Evolutionary conservation across 805 yeast genomes (phyloP).

Genomic region (Cyberlindnera sargentensis): DNA sequence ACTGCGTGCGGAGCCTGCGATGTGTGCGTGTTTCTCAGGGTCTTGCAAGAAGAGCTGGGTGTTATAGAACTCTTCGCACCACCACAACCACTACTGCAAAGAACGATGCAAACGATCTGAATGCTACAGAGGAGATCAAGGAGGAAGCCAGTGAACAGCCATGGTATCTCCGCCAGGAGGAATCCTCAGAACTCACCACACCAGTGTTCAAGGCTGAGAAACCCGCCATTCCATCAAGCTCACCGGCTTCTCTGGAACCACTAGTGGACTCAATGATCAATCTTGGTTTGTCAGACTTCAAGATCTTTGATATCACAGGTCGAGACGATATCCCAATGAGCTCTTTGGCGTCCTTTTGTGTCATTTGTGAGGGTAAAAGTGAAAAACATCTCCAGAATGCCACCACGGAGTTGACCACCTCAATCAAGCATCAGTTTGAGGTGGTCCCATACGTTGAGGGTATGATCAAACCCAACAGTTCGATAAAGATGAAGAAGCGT

Average conservation of each 20-base stretch:
- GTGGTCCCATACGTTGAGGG: conserved; percentile 63
- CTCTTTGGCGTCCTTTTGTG: conserved; percentile 39
- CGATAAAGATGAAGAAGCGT: conserved; percentile 44
- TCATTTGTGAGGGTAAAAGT: conserved; percentile 65
- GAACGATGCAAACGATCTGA: not conserved
- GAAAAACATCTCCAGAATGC: conserved; percentile 71
- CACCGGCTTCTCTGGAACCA: conserved; percentile 46
- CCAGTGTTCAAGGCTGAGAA: conserved; percentile 30
- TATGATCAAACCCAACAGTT: conserved; percentile 48
- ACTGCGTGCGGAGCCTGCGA: no score
- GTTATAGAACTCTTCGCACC: not conserved
- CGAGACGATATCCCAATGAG: conserved; percentile 32
- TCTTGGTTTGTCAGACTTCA: conserved; percentile 59
- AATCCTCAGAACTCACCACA: conserved; percentile 29
- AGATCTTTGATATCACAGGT: conserved; percentile 55
- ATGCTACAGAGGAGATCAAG: not conserved
- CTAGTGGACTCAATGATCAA: conserved; percentile 42
- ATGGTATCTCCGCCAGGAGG: conserved; percentile 52
- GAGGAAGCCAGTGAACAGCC: conserved; percentile 30
- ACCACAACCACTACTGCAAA: not conserved
- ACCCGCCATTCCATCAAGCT: conserved; percentile 52
- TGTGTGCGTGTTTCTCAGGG: no score
- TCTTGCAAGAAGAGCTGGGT: no score
- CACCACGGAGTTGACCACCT: conserved; percentile 47
- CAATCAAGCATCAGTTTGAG: conserved; percentile 46